Percentiles rank a stretch among this genome's conserved stretches.
phyloP scores from a whole-genome alignment of 345 rosid genomes.

The Gossypium longicalyx region DNA sequence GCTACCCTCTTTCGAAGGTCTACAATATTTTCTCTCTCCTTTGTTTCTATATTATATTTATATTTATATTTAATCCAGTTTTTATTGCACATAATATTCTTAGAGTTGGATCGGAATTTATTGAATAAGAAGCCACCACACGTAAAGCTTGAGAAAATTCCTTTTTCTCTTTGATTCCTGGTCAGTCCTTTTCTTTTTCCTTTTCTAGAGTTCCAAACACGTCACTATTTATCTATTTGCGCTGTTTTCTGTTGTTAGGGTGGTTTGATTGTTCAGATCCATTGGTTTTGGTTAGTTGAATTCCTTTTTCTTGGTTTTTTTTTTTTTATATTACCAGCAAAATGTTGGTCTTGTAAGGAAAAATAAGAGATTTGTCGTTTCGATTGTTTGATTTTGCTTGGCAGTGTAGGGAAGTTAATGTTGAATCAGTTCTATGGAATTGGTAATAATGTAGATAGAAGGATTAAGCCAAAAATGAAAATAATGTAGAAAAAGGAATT shows the following conservation, averaged over 20 bases:
- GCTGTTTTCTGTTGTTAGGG: conserved; percentile 1
- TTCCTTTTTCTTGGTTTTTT: background rate
- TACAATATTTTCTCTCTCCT: conserved; percentile 9
- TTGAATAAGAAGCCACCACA: background rate
- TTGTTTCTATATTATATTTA: background rate
- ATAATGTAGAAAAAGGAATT: background rate
- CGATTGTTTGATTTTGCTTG: background rate
- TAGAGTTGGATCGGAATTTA: conserved; percentile 12
- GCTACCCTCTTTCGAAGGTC: conserved; percentile 27
- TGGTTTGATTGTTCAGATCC: conserved; percentile 32
- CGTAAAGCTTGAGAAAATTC: background rate
- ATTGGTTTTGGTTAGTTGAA: conserved; percentile 16
- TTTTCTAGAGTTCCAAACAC: conserved; percentile 10
- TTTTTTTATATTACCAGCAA: background rate
- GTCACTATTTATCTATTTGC: background rate
- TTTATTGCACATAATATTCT: conserved; percentile 1
- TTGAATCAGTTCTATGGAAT: conserved; percentile 1
- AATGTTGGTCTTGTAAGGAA: background rate
- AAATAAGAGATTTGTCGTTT: background rate
- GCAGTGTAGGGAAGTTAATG: background rate
- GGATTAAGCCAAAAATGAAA: too few species aligned
- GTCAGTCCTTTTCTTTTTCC: conserved; percentile 15
- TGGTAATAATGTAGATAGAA: background rate
- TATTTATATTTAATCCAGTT: background rate
- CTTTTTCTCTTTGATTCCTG: conserved; percentile 15